These are phyloP conservation scores for Aspergillus campestris DNA, from an alignment of 495 filamentous ascomycete genomes.

Conservation along the genomic window DNA sequence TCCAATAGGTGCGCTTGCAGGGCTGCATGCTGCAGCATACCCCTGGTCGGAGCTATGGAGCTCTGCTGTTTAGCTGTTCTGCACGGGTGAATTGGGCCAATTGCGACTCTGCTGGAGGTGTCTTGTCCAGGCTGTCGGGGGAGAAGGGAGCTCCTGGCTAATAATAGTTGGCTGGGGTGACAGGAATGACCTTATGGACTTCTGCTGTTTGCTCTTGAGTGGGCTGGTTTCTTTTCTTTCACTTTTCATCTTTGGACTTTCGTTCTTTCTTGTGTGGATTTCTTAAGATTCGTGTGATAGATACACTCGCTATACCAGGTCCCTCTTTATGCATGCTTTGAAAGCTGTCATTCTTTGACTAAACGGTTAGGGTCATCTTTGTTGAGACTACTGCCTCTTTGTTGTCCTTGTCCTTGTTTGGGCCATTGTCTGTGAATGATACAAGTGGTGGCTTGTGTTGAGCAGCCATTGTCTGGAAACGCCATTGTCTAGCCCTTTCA, in stretches of 20 bases:
- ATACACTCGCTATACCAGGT: too few relatives aligned
- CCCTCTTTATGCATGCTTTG: not conserved
- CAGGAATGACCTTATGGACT: not conserved
- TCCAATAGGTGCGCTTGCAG: slow-evolving; percentile 2
- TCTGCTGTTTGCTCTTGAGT: not conserved
- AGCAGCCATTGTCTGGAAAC: not conserved
- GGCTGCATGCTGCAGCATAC: not conserved
- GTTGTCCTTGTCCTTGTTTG: not conserved
- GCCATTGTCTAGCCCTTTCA: slow-evolving; percentile 5
- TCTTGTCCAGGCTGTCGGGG: not conserved
- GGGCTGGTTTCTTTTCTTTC: slow-evolving; percentile 1
- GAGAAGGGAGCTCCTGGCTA: not conserved
- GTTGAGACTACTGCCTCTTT: not conserved
- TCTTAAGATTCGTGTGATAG: too few relatives aligned
- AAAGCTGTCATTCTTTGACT: too few relatives aligned
- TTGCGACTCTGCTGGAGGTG: too few relatives aligned
- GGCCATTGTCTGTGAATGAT: slow-evolving; percentile 5
- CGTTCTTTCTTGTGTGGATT: not conserved
- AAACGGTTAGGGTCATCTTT: too few relatives aligned
- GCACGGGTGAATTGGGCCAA: not conserved
- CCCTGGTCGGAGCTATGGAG: not conserved
- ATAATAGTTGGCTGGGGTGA: not conserved
- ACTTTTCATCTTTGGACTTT: not conserved
- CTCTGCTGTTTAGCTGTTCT: not conserved
- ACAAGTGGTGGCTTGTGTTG: not conserved